Percentiles rank a stretch among this genome's conserved stretches.
These are phyloP conservation scores for Vanrija sp. DNA, from an alignment of 1,284 basidiomycete species.

Conservation along the genomic window DNA sequence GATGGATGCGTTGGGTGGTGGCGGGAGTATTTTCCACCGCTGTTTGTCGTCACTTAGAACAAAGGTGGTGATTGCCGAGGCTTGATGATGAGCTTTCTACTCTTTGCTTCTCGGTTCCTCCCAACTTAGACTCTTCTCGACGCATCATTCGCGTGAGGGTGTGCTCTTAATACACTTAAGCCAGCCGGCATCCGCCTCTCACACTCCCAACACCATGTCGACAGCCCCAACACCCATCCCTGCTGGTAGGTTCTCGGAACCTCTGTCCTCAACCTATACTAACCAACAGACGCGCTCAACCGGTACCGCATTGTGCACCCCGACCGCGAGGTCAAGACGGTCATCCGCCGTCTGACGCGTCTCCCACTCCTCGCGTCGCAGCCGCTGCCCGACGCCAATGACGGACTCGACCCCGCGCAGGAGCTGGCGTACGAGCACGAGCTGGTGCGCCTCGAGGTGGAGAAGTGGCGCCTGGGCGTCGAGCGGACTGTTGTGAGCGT, in stretches of 20 bases:
- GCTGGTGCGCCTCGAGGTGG: conserved; percentile 28
- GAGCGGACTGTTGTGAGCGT: conserved; percentile 35
- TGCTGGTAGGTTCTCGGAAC: neutral
- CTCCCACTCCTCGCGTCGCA: conserved; percentile 13
- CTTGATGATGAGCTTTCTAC: neutral
- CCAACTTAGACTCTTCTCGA: neutral
- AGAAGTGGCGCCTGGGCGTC: conserved; percentile 34
- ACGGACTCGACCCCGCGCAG: conserved; percentile 1
- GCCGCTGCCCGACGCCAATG: neutral
- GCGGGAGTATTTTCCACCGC: neutral
- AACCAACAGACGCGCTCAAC: conserved; percentile 34
- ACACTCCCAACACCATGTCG: neutral
- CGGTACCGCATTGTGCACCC: conserved; percentile 40
- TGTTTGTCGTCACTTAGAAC: too few relatives aligned
- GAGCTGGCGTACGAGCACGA: conserved; percentile 24
- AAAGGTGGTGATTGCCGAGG: too few relatives aligned
- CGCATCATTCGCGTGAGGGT: too few relatives aligned
- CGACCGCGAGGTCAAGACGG: conserved; percentile 34
- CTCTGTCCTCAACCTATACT: neutral
- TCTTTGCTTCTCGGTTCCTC: neutral
- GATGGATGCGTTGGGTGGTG: neutral
- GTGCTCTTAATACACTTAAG: too few relatives aligned
- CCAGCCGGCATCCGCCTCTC: too few relatives aligned
- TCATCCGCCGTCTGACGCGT: conserved; percentile 33
- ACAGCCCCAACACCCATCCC: neutral